These are phyloP conservation scores for Lignosus rhinocerotis DNA, from an alignment of 1,284 basidiomycete genomes.

Conservation along the genomic window DNA sequence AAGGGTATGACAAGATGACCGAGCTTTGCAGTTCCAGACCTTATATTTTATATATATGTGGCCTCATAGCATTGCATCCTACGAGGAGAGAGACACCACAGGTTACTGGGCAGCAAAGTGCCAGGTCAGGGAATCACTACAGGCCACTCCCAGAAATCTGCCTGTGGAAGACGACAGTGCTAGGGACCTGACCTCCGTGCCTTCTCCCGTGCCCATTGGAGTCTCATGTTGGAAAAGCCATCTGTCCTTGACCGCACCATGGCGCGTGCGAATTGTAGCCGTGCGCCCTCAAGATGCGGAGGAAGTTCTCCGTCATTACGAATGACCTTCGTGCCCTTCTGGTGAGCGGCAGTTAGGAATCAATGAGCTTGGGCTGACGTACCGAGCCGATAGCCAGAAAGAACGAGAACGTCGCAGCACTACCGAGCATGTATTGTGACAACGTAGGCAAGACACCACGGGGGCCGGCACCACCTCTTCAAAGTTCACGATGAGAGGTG, in stretches of 20 bases:
- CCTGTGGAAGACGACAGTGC: conserved; percentile 4
- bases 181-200: conserved; percentile 18
- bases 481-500: background rate
- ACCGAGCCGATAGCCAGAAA: conserved; percentile 86
- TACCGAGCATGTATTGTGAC: conserved; percentile 93
- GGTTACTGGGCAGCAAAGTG: no score
- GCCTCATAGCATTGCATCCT: no score
- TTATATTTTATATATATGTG: no score
- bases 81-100: no score
- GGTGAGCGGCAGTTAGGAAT: background rate
- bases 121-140: background rate
- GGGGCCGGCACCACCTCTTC: conserved; percentile 86
- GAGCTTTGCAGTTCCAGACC: no score
- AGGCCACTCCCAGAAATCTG: background rate
- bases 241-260: conserved; percentile 61
- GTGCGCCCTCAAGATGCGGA: conserved; percentile 61
- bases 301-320: conserved; percentile 65
- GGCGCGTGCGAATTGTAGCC: conserved; percentile 53
- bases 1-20: no score
- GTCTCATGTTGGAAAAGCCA: conserved; percentile 65
- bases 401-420: conserved; percentile 84
- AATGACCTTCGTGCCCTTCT: conserved; percentile 56
- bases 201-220: conserved; percentile 70
- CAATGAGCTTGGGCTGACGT: conserved; percentile 28
- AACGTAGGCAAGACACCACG: conserved; percentile 85